Base-by-base conservation (phyloP, 441 rosid genomes). In the Populus trichocarpa region DNA sequence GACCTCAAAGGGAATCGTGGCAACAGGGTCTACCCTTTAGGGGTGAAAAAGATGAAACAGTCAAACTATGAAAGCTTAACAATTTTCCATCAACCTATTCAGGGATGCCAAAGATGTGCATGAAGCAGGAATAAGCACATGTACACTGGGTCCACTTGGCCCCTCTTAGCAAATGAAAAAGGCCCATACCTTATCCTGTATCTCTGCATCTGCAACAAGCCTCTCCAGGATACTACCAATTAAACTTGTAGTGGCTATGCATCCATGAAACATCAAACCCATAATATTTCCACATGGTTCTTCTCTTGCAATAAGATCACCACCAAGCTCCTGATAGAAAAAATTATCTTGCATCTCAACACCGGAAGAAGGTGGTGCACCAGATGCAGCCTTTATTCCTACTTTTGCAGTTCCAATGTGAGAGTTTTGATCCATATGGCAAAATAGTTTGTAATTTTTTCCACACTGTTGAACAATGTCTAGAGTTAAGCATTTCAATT, bases 191-290 rank as follows among this genome's bases (percentile, higher is more conserved):
- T 86, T 82, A 78, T 86, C 87, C 80, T 90, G 94, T 75, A 90
- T 69, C 72, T 85, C 85, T 38, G 78, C 88, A 77, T 83, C 73
- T 11, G 79, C 68, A 14, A 67, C 90, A 72, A 90, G 89, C 81
- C 87, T 84, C 68, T 81, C 83, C 84, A 90, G 83, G 75, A 86
- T 76, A 83, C 75, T 85, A 59, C 73, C 80, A 78, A 90, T 82
- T 79, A 90, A 84, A 79, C 87, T 85, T 67, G 86, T 82, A 2
- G 87, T 85, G 42, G 90, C 83, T 66, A 86, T 76, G 81, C 85
- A 88, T 42, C 94, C 91, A 78, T 90, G 94, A 84, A 87, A 90
- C 92, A 89, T 86, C 77, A 87, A 65, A 69, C 91, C 83, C 86
- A 83, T 85, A 70, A 89, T 76, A 84, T 87, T 89, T 65, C 86